phyloP scores from a whole-genome alignment of 768 basidiomycete species.

The Lenzites betulinus region DNA sequence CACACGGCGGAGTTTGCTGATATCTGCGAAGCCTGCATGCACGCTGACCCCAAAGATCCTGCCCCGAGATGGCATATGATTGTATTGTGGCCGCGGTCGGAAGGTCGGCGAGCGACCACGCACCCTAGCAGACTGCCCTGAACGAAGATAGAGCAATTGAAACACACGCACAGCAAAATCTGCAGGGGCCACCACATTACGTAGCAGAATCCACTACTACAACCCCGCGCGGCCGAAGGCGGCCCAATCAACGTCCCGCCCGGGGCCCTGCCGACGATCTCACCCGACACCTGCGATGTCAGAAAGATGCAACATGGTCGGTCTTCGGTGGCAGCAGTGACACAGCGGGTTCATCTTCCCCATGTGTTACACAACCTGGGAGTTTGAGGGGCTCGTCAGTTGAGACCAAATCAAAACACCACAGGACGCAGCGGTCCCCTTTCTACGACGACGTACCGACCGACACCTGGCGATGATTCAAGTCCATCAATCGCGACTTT shows the following conservation, averaged over 20 bases:
- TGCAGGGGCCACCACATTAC: not conserved
- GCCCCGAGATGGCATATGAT: not conserved
- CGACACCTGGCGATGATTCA: slow-evolving; percentile 79
- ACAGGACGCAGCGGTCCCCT: too few relatives aligned
- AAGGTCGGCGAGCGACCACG: not conserved
- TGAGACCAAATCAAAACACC: not conserved
- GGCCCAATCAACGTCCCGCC: slow-evolving; percentile 22
- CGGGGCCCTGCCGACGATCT: slow-evolving; percentile 2
- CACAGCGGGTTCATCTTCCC: slow-evolving; percentile 83
- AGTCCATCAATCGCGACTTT: slow-evolving; percentile 94
- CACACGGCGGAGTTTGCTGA: too few relatives aligned
- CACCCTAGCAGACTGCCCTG: not conserved
- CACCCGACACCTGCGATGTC: slow-evolving; percentile 43
- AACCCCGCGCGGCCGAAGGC: slow-evolving; percentile 10
- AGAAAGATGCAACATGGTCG: slow-evolving; percentile 77
- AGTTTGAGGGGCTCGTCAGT: not conserved
- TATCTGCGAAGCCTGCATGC: not conserved
- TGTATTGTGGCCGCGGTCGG: slow-evolving; percentile 4
- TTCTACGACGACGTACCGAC: slow-evolving; percentile 46
- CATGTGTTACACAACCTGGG: slow-evolving; percentile 79
- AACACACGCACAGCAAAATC: not conserved
- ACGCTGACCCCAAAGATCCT: slow-evolving; percentile 2
- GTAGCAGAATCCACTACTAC: not conserved
- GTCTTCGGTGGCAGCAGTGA: slow-evolving; percentile 87
- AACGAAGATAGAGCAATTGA: slow-evolving; percentile 20